A percentile compares a stretch with the other conserved stretches of the same genome.
Evolutionary conservation across 305 asterid species (phyloP).

Genomic region (Fraxinus albicans): DNA sequence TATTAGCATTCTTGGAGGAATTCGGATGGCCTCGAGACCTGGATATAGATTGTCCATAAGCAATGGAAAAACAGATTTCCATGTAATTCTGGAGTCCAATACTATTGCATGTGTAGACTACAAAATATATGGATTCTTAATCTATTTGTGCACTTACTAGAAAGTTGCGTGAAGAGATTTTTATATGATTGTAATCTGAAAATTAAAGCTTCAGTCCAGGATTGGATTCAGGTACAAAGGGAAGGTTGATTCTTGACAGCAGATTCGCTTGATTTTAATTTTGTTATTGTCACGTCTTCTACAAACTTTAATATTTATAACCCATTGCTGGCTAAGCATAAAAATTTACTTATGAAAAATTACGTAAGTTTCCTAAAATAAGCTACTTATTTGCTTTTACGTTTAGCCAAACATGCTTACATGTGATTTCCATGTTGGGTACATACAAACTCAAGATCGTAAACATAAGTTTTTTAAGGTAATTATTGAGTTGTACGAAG

Average conservation of each 20-base stretch:
- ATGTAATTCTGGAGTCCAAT: not conserved
- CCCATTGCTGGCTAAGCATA: not conserved
- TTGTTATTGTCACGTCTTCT: not conserved
- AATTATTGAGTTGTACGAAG: not conserved
- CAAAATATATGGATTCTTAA: not conserved
- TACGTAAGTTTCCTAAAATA: not conserved
- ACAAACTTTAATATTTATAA: not conserved
- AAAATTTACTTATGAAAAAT: not conserved
- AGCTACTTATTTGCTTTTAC: not conserved
- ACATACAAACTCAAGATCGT: not conserved
- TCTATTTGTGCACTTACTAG: not conserved
- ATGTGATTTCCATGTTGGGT: not conserved
- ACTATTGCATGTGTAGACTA: not conserved
- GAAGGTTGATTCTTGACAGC: not conserved
- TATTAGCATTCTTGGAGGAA: slow-evolving; percentile 82
- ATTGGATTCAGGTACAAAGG: not conserved
- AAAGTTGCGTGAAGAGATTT: not conserved
- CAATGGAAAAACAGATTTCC: not conserved
- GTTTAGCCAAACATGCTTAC: not conserved
- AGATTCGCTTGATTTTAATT: not conserved
- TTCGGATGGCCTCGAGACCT: slow-evolving; percentile 76
- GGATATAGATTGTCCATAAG: slow-evolving; percentile 42
- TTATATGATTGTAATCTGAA: not conserved
- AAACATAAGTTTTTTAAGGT: not conserved
- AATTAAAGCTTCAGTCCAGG: not conserved